Percentiles rank a stretch among this genome's conserved stretches.
These are phyloP conservation scores for Solanum megistacrolobum DNA, from an alignment of 257 asterid species.

Conservation along the genomic window DNA sequence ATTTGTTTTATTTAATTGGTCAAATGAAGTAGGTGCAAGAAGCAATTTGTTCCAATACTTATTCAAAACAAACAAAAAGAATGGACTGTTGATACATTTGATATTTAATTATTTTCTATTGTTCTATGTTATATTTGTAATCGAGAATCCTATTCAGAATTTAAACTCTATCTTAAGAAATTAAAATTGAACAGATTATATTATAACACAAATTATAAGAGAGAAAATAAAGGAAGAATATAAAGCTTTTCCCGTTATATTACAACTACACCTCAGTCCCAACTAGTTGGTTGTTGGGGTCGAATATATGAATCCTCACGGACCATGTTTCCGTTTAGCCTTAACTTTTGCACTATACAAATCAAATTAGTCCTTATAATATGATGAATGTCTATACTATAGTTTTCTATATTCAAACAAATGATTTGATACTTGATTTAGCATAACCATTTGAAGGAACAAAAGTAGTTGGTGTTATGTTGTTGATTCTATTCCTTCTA, in stretches of 20 bases:
- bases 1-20: background rate
- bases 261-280: background rate
- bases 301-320: background rate
- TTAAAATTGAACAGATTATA: background rate
- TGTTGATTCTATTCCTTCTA: slow-evolving; percentile 47
- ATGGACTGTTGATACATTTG: background rate
- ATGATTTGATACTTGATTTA: slow-evolving; percentile 11
- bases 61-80: background rate
- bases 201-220: background rate
- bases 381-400: background rate
- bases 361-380: background rate
- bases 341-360: background rate
- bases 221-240: background rate
- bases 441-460: slow-evolving; percentile 28
- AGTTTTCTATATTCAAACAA: background rate
- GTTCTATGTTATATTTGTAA: background rate
- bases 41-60: background rate
- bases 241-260: background rate
- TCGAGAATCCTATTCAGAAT: too few relatives aligned
- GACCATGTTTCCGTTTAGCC: background rate
- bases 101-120: background rate
- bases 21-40: background rate
- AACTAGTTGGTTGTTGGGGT: background rate
- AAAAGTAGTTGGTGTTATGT: slow-evolving; percentile 13
- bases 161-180: too few relatives aligned